phyloP scores from a whole-genome alignment of 345 rosid species.

The Sisymbrium irio region DNA sequence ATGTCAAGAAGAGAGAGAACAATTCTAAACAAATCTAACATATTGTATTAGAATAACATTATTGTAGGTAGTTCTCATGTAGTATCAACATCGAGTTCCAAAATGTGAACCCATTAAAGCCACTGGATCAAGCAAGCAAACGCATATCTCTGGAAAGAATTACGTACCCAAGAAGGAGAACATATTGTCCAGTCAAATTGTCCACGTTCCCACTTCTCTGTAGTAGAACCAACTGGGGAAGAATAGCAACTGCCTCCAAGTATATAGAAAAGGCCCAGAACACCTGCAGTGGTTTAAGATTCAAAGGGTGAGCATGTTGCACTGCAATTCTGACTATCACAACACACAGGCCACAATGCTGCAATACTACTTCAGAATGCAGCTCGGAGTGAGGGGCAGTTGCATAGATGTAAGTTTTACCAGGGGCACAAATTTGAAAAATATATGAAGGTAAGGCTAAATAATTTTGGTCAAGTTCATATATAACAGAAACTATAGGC shows the following conservation, averaged over 20 bases:
- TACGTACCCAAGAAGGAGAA: slow-evolving; percentile 87
- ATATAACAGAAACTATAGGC: background rate
- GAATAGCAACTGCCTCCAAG: slow-evolving; percentile 95
- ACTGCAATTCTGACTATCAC: background rate
- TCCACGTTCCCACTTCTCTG: slow-evolving; percentile 96
- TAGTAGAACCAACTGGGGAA: slow-evolving; percentile 86
- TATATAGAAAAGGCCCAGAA: slow-evolving; percentile 92
- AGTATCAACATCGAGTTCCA: background rate
- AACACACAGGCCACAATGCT: slow-evolving; percentile 1
- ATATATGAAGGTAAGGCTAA: background rate
- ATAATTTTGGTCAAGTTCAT: background rate
- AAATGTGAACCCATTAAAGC: background rate
- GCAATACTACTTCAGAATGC: background rate
- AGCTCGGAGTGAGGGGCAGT: slow-evolving; percentile 8
- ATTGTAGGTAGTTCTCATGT: background rate
- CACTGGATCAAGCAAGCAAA: slow-evolving; percentile 2
- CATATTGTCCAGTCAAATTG: slow-evolving; percentile 93
- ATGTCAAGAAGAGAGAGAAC: background rate
- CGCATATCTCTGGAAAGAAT: background rate
- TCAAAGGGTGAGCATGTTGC: background rate
- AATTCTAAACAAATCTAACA: background rate
- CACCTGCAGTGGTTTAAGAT: slow-evolving; percentile 43
- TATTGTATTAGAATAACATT: background rate
- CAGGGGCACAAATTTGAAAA: background rate
- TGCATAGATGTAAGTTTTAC: background rate